A percentile compares a stretch with the other conserved stretches of the same genome.
phyloP scores from a whole-genome alignment of 2,329 filamentous ascomycete genomes.

The Cladosporium sp. region DNA sequence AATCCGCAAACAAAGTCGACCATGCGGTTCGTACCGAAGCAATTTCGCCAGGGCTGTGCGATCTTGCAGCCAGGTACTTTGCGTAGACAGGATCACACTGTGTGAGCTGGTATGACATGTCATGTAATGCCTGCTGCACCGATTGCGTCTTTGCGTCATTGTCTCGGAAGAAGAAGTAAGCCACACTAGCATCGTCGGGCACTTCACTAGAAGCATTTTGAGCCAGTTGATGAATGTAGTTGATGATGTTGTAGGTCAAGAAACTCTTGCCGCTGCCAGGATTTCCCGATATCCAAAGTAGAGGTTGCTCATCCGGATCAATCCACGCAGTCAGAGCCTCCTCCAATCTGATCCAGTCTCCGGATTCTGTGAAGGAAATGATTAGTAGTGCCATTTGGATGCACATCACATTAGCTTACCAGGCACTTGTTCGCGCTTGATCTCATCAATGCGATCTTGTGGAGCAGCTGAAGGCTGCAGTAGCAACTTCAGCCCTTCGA shows the following conservation, averaged over 20 bases:
- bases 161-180: conserved; percentile 54
- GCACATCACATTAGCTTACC: conserved; percentile 20
- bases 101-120: conserved; percentile 52
- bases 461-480: conserved; percentile 48
- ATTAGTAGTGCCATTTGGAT: background rate
- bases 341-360: conserved; percentile 51
- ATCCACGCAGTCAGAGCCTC: conserved; percentile 46
- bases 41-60: conserved; percentile 46
- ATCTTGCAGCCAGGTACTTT: conserved; percentile 43
- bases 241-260: conserved; percentile 48
- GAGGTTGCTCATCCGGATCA: conserved; percentile 38
- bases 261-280: conserved; percentile 53
- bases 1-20: conserved; percentile 45
- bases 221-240: conserved; percentile 35
- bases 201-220: conserved; percentile 36
- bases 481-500: conserved; percentile 45
- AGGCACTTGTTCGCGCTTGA: conserved; percentile 45
- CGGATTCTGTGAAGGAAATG: conserved; percentile 37
- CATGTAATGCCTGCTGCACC: conserved; percentile 49
- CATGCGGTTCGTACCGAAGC: conserved; percentile 50
- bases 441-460: conserved; percentile 47
- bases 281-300: conserved; percentile 50
- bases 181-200: conserved; percentile 36
- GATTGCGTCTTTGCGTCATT: conserved; percentile 51
- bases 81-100: conserved; percentile 50